phyloP scores from a whole-genome alignment of 2,329 filamentous ascomycete genomes.

The Arthrobotrys musiformis region DNA sequence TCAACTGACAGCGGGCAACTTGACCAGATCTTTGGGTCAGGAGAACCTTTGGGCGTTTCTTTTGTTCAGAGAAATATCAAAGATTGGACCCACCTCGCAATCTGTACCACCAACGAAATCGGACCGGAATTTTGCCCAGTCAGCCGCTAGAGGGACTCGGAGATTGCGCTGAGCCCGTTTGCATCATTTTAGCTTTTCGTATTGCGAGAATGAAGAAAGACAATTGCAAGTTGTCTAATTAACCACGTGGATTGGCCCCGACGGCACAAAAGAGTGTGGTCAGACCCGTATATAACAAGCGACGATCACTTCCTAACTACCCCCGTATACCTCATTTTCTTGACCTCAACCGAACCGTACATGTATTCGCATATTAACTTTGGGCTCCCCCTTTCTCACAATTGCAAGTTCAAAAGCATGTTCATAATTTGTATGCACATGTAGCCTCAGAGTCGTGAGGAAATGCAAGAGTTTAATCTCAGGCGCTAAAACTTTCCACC shows the following conservation, averaged over 20 bases:
- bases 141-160: constrained; percentile 24
- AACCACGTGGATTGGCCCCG: constrained; percentile 41
- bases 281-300: constrained; percentile 19
- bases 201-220: background rate
- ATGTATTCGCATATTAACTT: background rate
- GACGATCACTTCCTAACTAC: constrained; percentile 42
- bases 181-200: constrained; percentile 38
- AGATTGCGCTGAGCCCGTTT: constrained; percentile 39
- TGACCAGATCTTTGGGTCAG: constrained; percentile 53
- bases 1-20: constrained; percentile 55
- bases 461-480: background rate
- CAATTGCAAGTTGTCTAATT: constrained; percentile 20
- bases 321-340: constrained; percentile 29
- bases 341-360: constrained; percentile 5
- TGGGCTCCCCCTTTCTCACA: constrained; percentile 33
- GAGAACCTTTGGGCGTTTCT: constrained; percentile 23
- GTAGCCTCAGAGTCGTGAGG: background rate
- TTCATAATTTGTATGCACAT: background rate
- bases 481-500: constrained; percentile 7
- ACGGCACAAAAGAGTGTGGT: constrained; percentile 13
- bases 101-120: constrained; percentile 23
- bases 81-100: constrained; percentile 27
- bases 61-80: constrained; percentile 24
- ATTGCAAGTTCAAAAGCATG: background rate
- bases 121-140: background rate